Evolutionary conservation across 768 basidiomycete genomes (phyloP), one percentile per base, ranked within the genome.

Genomic region (Sporobolomyces pararoseus): DNA sequence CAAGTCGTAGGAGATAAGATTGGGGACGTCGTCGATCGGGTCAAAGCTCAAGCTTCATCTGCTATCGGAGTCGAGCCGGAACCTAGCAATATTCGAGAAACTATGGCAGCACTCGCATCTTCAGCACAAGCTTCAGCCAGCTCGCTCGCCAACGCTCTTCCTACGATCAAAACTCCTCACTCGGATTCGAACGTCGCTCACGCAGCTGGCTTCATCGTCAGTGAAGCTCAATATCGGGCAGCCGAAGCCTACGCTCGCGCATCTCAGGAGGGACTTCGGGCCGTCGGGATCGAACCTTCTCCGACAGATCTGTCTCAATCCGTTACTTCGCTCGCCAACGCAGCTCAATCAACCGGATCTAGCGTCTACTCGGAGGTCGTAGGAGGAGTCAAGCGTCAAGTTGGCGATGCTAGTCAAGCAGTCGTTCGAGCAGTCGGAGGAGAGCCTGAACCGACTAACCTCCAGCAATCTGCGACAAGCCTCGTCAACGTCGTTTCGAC

Each of bases 251-350:
- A 60, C 59, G 68, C 44, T 34, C 63, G 63, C 19, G 68, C 68
- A 9, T 64, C 65, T 1, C 68, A 70, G 44, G 35, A 55, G 0
- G 61, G 47, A 7, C 29, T 66, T 3, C 47, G 61, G 34, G 65
- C 68, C 0, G 42, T 59, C 32, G 72, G 72, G 4, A 9, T n/a
- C 19, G 67, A 73, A 42, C 72, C 68, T 19, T 32, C 50, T 4
- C 68, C 72, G 25, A 70, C 72, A 12, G 72, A 66, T 47, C n/a
- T 69, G 9, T n/a, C 60, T 0, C 64, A 42, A 42, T 42, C 39
- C 17, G 39, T 17, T 9, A 17, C 39, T 17, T 42, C 39, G 9
- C 9, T 42, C 39, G 39, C 39, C 39, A 9, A 17, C 9, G 39
- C 39, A 9, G 39, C 39, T 42, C 39, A 42, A 42, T 42, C 39